Conservation (phyloP, 2,329 filamentous ascomycete genomes). For the Myrmaecium sp. region DNA sequence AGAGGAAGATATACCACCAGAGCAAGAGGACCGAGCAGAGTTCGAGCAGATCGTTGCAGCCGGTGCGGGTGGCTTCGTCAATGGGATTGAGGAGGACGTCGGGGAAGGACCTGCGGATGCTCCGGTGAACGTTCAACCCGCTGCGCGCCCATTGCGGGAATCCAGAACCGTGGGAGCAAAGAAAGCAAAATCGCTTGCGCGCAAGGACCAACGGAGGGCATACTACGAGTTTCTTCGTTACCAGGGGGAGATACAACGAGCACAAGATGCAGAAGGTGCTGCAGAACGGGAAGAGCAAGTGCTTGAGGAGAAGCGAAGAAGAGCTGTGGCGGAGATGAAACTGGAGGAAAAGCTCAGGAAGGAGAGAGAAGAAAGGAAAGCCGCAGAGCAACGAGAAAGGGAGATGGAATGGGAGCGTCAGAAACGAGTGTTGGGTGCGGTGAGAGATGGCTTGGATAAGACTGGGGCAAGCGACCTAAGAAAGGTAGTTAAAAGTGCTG, state of each 20-base stretch:
- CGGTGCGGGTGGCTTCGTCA: conserved; percentile 17
- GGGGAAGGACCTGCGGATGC: too few species aligned
- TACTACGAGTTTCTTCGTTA: conserved; percentile 34
- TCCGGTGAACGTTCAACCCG: conserved; percentile 8
- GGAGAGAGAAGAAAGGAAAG: conserved; percentile 22
- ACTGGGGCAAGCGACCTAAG: conserved; percentile 18
- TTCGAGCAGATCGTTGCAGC: conserved; percentile 4
- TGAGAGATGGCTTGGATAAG: conserved; percentile 10
- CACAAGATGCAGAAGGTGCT: conserved; percentile 23
- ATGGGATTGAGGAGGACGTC: too few species aligned
- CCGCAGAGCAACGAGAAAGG: conserved; percentile 19
- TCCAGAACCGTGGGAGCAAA: conserved; percentile 28
- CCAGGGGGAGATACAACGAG: conserved; percentile 29
- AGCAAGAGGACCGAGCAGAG: conserved; percentile 6
- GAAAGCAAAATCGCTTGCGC: conserved; percentile 31
- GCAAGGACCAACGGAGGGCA: conserved; percentile 24
- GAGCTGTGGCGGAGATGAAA: conserved; percentile 25
- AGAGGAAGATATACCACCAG: neutral
- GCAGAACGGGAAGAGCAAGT: conserved; percentile 28
- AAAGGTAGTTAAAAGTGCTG: conserved; percentile 24
- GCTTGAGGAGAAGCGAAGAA: conserved; percentile 22
- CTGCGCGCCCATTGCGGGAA: conserved; percentile 11
- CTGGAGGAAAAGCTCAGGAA: conserved; percentile 23
- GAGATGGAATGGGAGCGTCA: conserved; percentile 16
- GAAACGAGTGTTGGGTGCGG: conserved; percentile 14